Evolutionary conservation across 768 basidiomycete genomes (phyloP), one percentile per base, ranked within the genome.

Genomic region (Phanerodontia chrysosporium): DNA sequence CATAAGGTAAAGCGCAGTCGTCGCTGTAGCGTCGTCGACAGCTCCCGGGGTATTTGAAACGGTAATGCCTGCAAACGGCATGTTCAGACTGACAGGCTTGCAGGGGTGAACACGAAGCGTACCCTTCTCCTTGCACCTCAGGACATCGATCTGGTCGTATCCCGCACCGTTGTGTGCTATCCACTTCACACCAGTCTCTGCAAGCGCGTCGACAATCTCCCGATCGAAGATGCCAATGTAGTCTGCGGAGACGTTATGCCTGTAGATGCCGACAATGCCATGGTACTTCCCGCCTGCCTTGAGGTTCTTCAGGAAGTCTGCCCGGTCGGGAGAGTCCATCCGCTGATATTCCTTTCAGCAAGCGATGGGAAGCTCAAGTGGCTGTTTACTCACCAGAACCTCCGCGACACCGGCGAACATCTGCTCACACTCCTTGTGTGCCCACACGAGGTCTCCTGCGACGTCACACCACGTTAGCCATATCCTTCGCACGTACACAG

Each of bases 111-210:
- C 46, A 35, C 22, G 49, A 24, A 36, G 62, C 72, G 18, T 64
- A 89, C 91, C 90, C 71, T 80, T 80, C 9, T 78, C 81, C 66
- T 83, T 89, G 70, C 87, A 88, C 3, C 87, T 87, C 6, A 73
- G 70, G 8, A 93, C 83, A 66, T 95, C 89, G 62, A 96, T 87
- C 60, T 86, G 85, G 69, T 96, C 92, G 69, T 96, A 97, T 0
- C 95, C 93, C 0, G 94, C 92, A 9, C 93, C 94, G 57, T 94
- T 94, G 70, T 93, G 92, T 0, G 87, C 90, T 66, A 95, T 92
- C 86, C 89, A 93, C 67, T 86, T 86, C 62, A 95, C 80, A 27
- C 78, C 80, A 0, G 78, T 61, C 36, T 36, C 52, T 1, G 91
- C 85, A 7, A 96, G 75, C 0, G 81, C 83, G 56, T 78, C 73